Evolutionary conservation across 495 filamentous ascomycete species (phyloP), one percentile per base, ranked within the genome.

Genomic region (Copromyces sp.): DNA sequence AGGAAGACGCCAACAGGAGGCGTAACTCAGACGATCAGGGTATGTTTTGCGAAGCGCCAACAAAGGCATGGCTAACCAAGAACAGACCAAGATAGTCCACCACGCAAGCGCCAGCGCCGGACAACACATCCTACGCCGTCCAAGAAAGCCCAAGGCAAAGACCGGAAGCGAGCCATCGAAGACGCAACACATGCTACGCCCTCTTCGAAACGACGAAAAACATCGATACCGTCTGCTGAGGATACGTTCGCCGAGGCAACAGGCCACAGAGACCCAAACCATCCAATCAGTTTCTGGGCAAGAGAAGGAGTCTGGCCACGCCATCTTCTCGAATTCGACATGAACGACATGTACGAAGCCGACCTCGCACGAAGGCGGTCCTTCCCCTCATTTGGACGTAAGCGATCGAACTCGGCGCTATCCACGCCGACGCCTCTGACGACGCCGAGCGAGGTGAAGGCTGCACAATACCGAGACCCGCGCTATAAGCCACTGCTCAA

Each of bases 401-500:
- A 20, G 16, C 17, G 17, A 45, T 45, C 42, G 6, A 1, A 9
- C 8, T 20, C 17, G 17, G 42, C 42, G 42, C 0, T 1, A 3
- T 20, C 42, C 17, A 6, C 14, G 4, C 8, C 42, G 3, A n/a
- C n/a, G n/a, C n/a, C n/a, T n/a, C 16, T 11, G 16, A 20, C 41
- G 20, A 72, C 68, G 71, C 61, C 6, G 40, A 8, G 65, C 29
- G 59, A 71, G 14, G 73, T 82, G 65, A 83, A 84, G 72, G 84
- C 82, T 75, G 73, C 75, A 12, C 76, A 69, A 47, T 86, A 87
- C 71, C 40, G 71, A 71, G 73, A 80, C 72, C 68, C 75, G 47
- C 72, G 74, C 12, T 86, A 84, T 71, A 42, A 71, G 16, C 75
- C 61, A 5, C 37, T 81, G 11, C 82, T 85, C 71, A 73, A 39